Evolutionary conservation across 2,329 filamentous ascomycete species (phyloP), one percentile per base, ranked within the genome.

Genomic region (Tolypocladium guangdongense): DNA sequence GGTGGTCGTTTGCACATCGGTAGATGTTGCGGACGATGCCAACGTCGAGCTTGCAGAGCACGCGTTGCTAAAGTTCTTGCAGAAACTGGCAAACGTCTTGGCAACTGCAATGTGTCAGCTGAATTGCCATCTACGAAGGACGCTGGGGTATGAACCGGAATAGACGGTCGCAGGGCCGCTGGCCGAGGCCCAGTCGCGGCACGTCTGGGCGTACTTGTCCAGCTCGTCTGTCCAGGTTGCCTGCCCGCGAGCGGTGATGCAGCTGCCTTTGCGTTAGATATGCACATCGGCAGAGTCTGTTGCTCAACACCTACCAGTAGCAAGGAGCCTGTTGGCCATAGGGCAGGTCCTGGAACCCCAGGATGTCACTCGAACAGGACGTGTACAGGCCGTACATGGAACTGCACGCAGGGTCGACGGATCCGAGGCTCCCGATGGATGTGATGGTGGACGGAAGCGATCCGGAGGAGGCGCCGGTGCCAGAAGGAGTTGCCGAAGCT

Each of bases 151-250:
- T 57, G 49, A 60, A 68, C 66, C 59, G 43, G 45, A 14, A 45
- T 60, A 66, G 38, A 58, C 55, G 35, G 60, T 64, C n/a, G 59
- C 32, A 20, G 61, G 56, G 27, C 65, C 62, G 54, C 58, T 62
- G 36, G 60, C 62, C 5, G 20, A 52, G 50, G 65, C 66, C 66
- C 65, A 68, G 38, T 60, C 52, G 39, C 58, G 58, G 45, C 66
- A 68, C 10, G 62, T 64, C n/a, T 55, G 57, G 37, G 66, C 66
- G 54, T 63, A 62, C 33, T 61, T 47, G 39, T 65, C 66, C 10
- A 68, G 46, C 33, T 60, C 59, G 41, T 67, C 62, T n/a, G 64
- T 68, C 64, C 64, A 68, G 30, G 54, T 59, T 7, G 60, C 53
- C 1, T 47, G 49, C 14, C 57, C 51, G 16, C 53, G 56, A 7